These are phyloP conservation scores for Pleurotus tuber-regium DNA, from an alignment of 768 basidiomycete species.

Conservation along the genomic window DNA sequence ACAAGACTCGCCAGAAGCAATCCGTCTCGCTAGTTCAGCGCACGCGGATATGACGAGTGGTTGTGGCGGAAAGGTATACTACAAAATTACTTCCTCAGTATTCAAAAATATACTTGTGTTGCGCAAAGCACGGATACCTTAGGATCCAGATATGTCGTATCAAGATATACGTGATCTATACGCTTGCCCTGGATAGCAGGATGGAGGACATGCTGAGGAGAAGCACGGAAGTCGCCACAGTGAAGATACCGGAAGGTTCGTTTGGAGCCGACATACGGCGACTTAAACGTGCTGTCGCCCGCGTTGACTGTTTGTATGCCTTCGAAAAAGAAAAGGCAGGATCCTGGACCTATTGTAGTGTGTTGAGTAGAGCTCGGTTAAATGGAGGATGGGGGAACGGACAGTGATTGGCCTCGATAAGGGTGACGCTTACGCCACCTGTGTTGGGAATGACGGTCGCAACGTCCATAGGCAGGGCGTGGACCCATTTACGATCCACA, in stretches of 20 bases:
- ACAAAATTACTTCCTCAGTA: conserved; percentile 4
- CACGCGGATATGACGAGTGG: conserved; percentile 93
- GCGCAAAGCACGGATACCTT: conserved; percentile 40
- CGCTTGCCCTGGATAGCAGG: conserved; percentile 77
- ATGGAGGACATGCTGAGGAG: conserved; percentile 83
- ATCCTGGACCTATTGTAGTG: conserved; percentile 59
- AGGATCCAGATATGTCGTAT: conserved; percentile 94
- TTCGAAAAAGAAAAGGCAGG: conserved; percentile 91
- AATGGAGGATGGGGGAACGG: conserved; percentile 1
- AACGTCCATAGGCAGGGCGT: conserved; percentile 78
- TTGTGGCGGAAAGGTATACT: conserved; percentile 96
- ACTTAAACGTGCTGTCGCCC: conserved; percentile 78
- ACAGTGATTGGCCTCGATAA: conserved; percentile 98
- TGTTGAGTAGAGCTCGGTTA: not conserved
- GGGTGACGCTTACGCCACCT: conserved; percentile 82
- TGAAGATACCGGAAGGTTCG: conserved; percentile 86
- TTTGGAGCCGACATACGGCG: conserved; percentile 65
- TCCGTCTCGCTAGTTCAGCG: conserved; percentile 69
- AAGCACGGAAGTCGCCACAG: conserved; percentile 93
- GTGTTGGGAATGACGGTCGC: conserved; percentile 77
- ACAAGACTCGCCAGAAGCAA: conserved; percentile 42
- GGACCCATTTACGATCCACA: conserved; percentile 87
- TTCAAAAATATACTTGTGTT: not conserved
- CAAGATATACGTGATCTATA: conserved; percentile 88
- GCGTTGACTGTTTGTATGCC: conserved; percentile 87